These are phyloP conservation scores for Daucus carota DNA, from an alignment of 129 eudicot genomes.

Conservation along the genomic window DNA sequence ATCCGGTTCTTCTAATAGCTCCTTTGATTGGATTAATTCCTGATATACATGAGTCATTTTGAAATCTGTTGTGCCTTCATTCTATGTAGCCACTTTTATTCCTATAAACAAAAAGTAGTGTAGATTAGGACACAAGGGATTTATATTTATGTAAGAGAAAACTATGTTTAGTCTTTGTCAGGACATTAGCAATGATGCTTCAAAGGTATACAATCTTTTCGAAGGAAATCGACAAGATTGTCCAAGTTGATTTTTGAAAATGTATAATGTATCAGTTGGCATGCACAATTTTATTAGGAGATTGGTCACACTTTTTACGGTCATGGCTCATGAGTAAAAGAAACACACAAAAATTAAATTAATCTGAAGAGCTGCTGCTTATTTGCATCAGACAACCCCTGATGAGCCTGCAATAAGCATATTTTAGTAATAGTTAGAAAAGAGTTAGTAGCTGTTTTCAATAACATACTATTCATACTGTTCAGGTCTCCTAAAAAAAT, in stretches of 20 bases:
- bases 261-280: background rate
- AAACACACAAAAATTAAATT: no score
- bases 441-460: background rate
- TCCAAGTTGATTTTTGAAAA: background rate
- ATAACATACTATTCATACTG: background rate
- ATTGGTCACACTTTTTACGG: no score
- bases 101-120: slow-evolving; percentile 23
- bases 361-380: slow-evolving; percentile 70
- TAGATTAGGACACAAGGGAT: background rate
- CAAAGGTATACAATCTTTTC: background rate
- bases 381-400: slow-evolving; percentile 56
- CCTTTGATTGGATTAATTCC: slow-evolving; percentile 64
- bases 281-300: no score
- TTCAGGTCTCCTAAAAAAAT: no score
- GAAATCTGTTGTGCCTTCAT: slow-evolving; percentile 93
- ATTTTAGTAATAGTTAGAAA: background rate
- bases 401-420: slow-evolving; percentile 66
- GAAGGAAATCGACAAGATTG: background rate
- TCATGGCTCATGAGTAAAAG: no score
- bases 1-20: slow-evolving; percentile 67
- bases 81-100: slow-evolving; percentile 83
- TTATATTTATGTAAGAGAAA: background rate
- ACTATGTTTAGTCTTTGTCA: background rate
- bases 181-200: background rate
- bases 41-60: slow-evolving; percentile 82